Conservation (phyloP, 2,329 filamentous ascomycete genomes). For the Sphaerulina musiva region DNA sequence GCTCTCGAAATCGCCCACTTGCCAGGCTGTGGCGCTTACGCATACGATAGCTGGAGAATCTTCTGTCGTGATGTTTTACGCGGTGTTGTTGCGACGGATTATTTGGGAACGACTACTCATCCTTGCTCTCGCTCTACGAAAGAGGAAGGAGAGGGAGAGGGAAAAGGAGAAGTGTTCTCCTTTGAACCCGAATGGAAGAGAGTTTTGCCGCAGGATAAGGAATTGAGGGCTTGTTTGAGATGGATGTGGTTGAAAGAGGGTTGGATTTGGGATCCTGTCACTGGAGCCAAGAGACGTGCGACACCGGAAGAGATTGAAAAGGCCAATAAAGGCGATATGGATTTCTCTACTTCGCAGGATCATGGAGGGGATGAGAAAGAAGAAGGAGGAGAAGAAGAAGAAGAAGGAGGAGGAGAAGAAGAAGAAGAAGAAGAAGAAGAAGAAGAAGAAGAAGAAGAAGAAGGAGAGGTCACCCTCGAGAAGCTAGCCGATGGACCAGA, state of each 20-base stretch:
- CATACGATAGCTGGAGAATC: slow-evolving; percentile 85
- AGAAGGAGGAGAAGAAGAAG: too few species aligned
- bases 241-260: slow-evolving; percentile 93
- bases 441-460: too few species aligned
- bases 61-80: slow-evolving; percentile 79
- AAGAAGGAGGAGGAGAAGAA: too few species aligned
- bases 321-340: slow-evolving; percentile 53
- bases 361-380: too few species aligned
- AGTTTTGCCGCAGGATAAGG: slow-evolving; percentile 76
- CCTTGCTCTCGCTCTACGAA: too few species aligned
- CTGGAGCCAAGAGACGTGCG: slow-evolving; percentile 56
- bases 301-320: slow-evolving; percentile 49
- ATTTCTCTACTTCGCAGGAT: slow-evolving; percentile 16
- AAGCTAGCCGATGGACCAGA: slow-evolving; percentile 19
- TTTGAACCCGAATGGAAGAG: slow-evolving; percentile 90
- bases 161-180: slow-evolving; percentile 30
- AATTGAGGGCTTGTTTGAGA: slow-evolving; percentile 74
- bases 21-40: slow-evolving; percentile 69
- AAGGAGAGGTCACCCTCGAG: slow-evolving; percentile 26
- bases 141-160: too few species aligned
- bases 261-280: slow-evolving; percentile 70
- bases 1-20: slow-evolving; percentile 83
- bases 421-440: too few species aligned
- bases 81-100: slow-evolving; percentile 56
- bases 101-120: slow-evolving; percentile 52